Evolutionary conservation across 2,329 filamentous ascomycete species (phyloP), one percentile per base, ranked within the genome.

Genomic region (Phaeoacremonium minimum): DNA sequence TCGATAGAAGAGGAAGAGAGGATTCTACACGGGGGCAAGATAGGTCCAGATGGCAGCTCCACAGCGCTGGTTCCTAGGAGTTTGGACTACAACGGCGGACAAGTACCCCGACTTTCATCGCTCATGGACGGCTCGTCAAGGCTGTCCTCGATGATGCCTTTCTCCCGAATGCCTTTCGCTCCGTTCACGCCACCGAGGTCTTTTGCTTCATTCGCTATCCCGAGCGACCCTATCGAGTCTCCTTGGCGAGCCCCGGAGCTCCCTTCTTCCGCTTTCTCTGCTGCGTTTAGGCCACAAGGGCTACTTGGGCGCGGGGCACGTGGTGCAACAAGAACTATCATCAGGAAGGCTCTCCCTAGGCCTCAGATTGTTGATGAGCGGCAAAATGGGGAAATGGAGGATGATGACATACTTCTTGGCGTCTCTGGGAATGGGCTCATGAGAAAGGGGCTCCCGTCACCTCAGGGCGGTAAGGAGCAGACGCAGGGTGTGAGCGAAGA

Each of bases 231-330:
- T 36, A 36, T 52, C 15, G 65, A 69, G 34, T 57, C 65, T 4
- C 43, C 51, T 1, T 69, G 66, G 66, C 52, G 52, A 17, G 49
- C 49, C 1, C 64, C 66, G 2, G 58, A 60, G 5, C 44, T 66
- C 7, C 51, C 52, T 6, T 42, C 33, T n/a, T 36, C 47, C 3
- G 45, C 42, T 3, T 43, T 50, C 5, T 14, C 34, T 18, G 46
- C n/a, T 37, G 14, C 14, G 33, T 44, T 5, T 37, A 28, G 13
- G 28, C 28, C 12, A 16, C 17, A 31, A 8, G 33, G 18, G 26
- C 31, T 15, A 18, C 35, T 12, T 28, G 22, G 28, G 13, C 28
- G 28, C 33, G 33, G 26, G 15, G 40, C 13, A 28, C 29, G 35
- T 9, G 32, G 30, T 7, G 32, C 18, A 8, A 33, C 36, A 8